phyloP scores from a whole-genome alignment of 1,284 basidiomycete species.

The Polyporus tsugae region DNA sequence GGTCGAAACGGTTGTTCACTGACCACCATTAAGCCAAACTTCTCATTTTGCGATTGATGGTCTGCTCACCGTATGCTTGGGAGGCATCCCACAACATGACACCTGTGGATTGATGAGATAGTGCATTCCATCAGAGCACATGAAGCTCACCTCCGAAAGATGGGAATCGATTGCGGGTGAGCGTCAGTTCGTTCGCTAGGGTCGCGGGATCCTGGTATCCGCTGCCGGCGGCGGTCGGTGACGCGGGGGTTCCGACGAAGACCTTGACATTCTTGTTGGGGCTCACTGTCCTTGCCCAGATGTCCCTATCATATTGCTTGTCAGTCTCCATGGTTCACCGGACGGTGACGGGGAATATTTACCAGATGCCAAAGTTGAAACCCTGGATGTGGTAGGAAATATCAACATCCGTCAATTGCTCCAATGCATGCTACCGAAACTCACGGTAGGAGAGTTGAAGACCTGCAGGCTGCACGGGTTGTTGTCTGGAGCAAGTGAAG shows the following conservation, averaged over 20 bases:
- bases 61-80: conserved; percentile 64
- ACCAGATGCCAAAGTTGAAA: conserved; percentile 66
- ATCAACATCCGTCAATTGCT: conserved; percentile 1
- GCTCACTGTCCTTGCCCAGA: conserved; percentile 61
- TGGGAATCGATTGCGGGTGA: conserved; percentile 70
- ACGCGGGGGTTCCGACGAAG: conserved; percentile 67
- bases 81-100: conserved; percentile 80
- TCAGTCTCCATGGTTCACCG: background rate
- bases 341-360: conserved; percentile 12
- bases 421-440: conserved; percentile 22
- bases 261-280: conserved; percentile 68
- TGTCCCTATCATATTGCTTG: conserved; percentile 51
- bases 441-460: conserved; percentile 50
- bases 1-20: conserved; percentile 70
- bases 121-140: background rate
- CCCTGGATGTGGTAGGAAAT: conserved; percentile 41
- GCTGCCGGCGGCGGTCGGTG: conserved; percentile 63
- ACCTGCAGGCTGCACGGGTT: conserved; percentile 58
- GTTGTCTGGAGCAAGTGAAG: conserved; percentile 49
- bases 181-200: conserved; percentile 57
- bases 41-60: background rate
- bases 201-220: conserved; percentile 59
- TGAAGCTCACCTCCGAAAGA: conserved; percentile 61
- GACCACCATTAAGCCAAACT: conserved; percentile 13
- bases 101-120: conserved; percentile 37